Conservation (phyloP, 164 flowering plant species). For the Vitis amurensis region DNA sequence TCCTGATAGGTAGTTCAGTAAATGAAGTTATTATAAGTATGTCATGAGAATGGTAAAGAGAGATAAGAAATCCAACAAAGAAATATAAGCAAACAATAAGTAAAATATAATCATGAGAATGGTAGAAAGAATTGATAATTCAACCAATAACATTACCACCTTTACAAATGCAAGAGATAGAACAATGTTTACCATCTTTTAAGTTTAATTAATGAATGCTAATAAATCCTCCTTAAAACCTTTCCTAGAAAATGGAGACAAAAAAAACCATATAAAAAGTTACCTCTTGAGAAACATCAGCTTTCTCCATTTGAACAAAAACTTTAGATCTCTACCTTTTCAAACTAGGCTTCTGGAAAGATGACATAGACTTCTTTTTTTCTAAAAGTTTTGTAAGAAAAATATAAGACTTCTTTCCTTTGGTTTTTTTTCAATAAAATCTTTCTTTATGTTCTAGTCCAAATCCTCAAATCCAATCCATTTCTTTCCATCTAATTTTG, state of each 20-base stretch:
- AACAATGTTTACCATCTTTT: background rate
- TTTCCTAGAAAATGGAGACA: background rate
- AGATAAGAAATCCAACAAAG: no score
- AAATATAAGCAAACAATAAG: no score
- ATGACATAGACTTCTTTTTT: constrained; percentile 38
- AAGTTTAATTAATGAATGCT: background rate
- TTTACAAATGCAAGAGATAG: background rate
- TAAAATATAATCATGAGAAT: no score
- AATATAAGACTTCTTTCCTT: no score
- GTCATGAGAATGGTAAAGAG: no score
- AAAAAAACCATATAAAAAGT: constrained; percentile 6
- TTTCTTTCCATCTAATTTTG: no score
- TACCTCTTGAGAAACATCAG: constrained; percentile 89
- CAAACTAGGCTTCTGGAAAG: constrained; percentile 49
- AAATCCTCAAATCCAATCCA: no score
- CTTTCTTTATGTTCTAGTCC: no score
- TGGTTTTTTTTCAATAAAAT: no score
- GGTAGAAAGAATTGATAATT: no score
- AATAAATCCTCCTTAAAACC: background rate
- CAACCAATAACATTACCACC: background rate
- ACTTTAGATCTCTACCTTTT: constrained; percentile 66
- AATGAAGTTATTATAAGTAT: no score
- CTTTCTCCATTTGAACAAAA: constrained; percentile 72
- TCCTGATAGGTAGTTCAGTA: no score
- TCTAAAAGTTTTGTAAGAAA: constrained; percentile 50